Conservation (phyloP, 2,329 filamentous ascomycete species). For the Fusarium illudens region DNA sequence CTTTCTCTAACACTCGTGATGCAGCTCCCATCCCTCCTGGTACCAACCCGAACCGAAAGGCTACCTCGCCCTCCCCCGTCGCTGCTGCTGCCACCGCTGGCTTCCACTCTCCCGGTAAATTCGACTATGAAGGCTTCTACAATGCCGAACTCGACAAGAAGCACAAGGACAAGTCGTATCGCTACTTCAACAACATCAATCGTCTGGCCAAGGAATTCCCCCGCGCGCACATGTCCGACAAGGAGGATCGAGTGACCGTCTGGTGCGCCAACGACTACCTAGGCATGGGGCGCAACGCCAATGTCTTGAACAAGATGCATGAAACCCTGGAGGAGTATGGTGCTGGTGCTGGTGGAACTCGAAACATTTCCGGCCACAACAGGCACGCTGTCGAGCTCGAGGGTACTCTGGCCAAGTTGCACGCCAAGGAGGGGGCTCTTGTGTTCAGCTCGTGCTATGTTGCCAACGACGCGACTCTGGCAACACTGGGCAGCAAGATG, state of each 20-base stretch:
- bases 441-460: constrained; percentile 99
- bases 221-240: constrained; percentile 85
- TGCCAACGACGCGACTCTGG: constrained; percentile 95
- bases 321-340: constrained; percentile 94
- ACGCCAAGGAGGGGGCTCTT: constrained; percentile 89
- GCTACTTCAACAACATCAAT: constrained; percentile 99
- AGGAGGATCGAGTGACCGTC: constrained; percentile 89
- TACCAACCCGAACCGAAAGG: constrained; percentile 35
- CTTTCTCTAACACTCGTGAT: constrained; percentile 9
- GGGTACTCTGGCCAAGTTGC: constrained; percentile 81
- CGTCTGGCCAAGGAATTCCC: constrained; percentile 96
- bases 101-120: constrained; percentile 62
- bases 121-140: constrained; percentile 94
- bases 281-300: constrained; percentile 92
- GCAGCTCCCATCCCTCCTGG: constrained; percentile 39
- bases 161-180: constrained; percentile 99
- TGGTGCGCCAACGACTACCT: constrained; percentile 99
- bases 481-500: constrained; percentile 95
- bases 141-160: constrained; percentile 92
- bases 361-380: constrained; percentile 98
- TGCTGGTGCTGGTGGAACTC: constrained; percentile 91
- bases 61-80: constrained; percentile 32
- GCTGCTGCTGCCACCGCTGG: constrained; percentile 36
- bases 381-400: constrained; percentile 90
- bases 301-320: constrained; percentile 92